Conservation (phyloP, 345 rosid genomes). For the Durio zibethinus region DNA sequence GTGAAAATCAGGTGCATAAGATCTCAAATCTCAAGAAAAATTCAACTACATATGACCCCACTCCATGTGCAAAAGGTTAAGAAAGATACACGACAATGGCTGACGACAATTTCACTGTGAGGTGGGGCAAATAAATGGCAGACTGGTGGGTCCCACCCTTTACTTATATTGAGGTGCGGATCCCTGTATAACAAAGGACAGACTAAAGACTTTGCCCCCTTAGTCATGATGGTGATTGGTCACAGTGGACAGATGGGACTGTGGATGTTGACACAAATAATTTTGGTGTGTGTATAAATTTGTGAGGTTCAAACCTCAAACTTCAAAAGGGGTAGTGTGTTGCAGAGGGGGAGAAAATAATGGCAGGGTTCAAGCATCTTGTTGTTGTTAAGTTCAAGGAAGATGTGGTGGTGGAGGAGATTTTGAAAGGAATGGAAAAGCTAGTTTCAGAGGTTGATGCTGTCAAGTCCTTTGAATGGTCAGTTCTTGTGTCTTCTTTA, state of each 20-base stretch:
- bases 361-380: constrained; percentile 82
- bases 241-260: constrained; percentile 28
- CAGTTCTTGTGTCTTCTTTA: not conserved
- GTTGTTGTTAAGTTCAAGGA: constrained; percentile 87
- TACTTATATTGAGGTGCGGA: constrained; percentile 29
- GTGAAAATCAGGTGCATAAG: constrained; percentile 6
- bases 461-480: constrained; percentile 94
- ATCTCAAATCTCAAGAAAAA: constrained; percentile 21
- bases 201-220: not conserved
- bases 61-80: constrained; percentile 41
- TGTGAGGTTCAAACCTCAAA: not conserved
- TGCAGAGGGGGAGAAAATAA: constrained; percentile 8
- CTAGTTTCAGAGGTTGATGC: constrained; percentile 63
- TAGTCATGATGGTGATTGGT: not conserved
- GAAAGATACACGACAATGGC: constrained; percentile 25
- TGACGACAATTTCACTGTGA: constrained; percentile 26
- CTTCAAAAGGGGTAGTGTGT: not conserved
- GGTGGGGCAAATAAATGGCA: constrained; percentile 18
- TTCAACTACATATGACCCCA: constrained; percentile 28
- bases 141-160: constrained; percentile 35
- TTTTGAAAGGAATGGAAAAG: constrained; percentile 81
- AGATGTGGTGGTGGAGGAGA: constrained; percentile 53
- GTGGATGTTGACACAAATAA: constrained; percentile 41
- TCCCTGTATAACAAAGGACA: constrained; percentile 31
- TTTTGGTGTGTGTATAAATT: constrained; percentile 21